Evolutionary conservation across 306 rosid species (phyloP).

Genomic region (Acmispon strigosus): DNA sequence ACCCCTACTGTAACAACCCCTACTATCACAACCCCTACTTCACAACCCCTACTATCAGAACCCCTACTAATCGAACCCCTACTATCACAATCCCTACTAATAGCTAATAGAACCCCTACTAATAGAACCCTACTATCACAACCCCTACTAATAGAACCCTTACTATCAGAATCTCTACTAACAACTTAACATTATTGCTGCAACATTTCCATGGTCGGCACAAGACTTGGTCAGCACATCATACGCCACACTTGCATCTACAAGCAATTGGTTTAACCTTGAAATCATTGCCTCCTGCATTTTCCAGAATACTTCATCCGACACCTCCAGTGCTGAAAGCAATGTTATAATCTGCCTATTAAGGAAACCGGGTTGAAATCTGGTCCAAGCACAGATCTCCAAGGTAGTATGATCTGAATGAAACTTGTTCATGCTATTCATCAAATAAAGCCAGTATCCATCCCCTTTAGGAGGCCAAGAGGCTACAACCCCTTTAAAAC

Average conservation of each 20-base stretch:
- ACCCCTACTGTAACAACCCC: no score
- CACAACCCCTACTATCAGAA: no score
- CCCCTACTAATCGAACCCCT: no score
- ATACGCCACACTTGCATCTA: constrained; percentile 47
- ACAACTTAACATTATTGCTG: constrained; percentile 72
- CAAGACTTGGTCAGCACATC: constrained; percentile 61
- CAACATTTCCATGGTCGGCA: constrained; percentile 57
- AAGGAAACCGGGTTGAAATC: no score
- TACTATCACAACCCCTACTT: no score
- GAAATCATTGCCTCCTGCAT: constrained; percentile 70
- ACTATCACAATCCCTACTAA: no score
- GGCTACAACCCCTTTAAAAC: constrained; percentile 77
- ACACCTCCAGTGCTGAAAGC: constrained; percentile 50
- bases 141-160: no score
- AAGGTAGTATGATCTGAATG: constrained; percentile 36
- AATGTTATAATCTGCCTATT: no score
- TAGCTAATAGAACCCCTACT: no score
- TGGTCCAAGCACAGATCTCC: constrained; percentile 80
- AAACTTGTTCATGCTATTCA: constrained; percentile 66
- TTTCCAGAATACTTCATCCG: constrained; percentile 56
- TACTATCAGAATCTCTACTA: no score
- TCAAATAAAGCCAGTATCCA: constrained; percentile 48
- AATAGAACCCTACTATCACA: no score
- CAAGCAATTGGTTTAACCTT: constrained; percentile 41
- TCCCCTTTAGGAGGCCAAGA: constrained; percentile 59